These are phyloP conservation scores for Rickenella mellea DNA, from an alignment of 768 basidiomycete genomes.

Conservation along the genomic window DNA sequence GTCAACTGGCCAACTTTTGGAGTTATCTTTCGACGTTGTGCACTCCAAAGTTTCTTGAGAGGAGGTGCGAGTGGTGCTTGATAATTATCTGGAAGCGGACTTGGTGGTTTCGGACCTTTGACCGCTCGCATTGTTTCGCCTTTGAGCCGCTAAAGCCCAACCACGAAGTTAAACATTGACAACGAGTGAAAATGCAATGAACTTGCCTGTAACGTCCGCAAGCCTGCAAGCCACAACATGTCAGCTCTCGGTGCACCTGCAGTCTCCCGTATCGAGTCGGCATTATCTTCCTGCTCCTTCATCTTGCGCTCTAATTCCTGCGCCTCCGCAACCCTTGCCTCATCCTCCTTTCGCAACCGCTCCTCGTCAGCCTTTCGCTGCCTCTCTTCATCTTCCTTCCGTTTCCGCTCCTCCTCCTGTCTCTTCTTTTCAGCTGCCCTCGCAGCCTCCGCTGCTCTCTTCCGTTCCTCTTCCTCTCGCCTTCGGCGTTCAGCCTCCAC, in stretches of 20 bases:
- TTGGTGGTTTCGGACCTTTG: constrained; percentile 38
- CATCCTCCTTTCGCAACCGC: constrained; percentile 19
- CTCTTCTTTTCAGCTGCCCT: constrained; percentile 33
- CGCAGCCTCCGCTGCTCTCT: constrained; percentile 22
- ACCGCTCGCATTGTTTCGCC: constrained; percentile 50
- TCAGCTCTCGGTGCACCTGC: constrained; percentile 45
- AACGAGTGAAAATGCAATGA: background rate
- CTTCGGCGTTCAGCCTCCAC: constrained; percentile 49
- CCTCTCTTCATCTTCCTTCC: constrained; percentile 24
- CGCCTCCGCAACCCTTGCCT: constrained; percentile 25
- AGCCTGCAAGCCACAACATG: constrained; percentile 58
- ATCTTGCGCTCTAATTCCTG: constrained; percentile 24
- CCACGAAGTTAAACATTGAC: constrained; percentile 10
- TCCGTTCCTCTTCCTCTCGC: constrained; percentile 37
- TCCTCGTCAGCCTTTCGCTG: constrained; percentile 23
- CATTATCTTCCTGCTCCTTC: constrained; percentile 26
- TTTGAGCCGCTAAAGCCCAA: constrained; percentile 47
- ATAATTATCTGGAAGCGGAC: background rate
- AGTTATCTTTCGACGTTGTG: constrained; percentile 66
- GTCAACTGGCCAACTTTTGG: constrained; percentile 86
- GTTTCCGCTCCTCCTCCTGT: constrained; percentile 31
- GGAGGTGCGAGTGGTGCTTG: background rate
- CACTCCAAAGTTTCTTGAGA: constrained; percentile 53
- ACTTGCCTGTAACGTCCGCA: constrained; percentile 44
- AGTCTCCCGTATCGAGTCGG: constrained; percentile 28